Evolutionary conservation across 2,329 filamentous ascomycete genomes (phyloP).

Genomic region (Samsoniella hepiali): DNA sequence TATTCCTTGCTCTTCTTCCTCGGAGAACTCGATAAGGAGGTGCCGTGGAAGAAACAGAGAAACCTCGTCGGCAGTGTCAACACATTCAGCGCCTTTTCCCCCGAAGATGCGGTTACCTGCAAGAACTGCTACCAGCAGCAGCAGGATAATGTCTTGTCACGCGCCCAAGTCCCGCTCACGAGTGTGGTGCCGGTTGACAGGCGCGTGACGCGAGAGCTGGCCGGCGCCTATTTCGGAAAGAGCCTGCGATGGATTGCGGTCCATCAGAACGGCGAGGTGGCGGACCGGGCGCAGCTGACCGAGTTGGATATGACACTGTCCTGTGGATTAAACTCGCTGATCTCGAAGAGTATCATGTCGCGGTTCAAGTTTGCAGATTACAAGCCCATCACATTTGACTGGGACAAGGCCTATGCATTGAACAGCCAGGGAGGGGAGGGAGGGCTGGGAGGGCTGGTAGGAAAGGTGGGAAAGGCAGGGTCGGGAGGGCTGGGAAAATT

Average conservation of each 20-base stretch:
- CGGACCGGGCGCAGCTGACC: not conserved
- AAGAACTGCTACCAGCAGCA: not conserved
- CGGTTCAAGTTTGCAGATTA: not conserved
- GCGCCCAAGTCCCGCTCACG: not conserved
- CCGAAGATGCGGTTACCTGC: not conserved
- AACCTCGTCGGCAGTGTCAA: not conserved
- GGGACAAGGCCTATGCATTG: not conserved
- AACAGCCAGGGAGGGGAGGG: not conserved
- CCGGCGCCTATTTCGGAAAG: not conserved
- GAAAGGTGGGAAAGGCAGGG: no score
- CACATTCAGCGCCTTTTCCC: not conserved
- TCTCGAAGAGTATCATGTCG: not conserved
- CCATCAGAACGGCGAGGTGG: not conserved
- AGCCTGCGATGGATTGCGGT: not conserved
- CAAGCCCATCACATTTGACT: not conserved
- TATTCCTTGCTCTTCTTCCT: slow-evolving; percentile 8
- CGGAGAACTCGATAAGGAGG: not conserved
- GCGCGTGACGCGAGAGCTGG: not conserved
- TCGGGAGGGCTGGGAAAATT: no score
- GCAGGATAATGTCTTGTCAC: not conserved
- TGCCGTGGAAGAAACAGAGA: not conserved
- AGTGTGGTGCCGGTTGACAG: not conserved
- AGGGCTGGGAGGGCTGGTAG: no score
- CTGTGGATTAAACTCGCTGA: not conserved
- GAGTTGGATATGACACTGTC: not conserved